These are phyloP conservation scores for Coemansia javaensis DNA, from an alignment of 192 early-diverging fungal species.

Conservation along the genomic window DNA sequence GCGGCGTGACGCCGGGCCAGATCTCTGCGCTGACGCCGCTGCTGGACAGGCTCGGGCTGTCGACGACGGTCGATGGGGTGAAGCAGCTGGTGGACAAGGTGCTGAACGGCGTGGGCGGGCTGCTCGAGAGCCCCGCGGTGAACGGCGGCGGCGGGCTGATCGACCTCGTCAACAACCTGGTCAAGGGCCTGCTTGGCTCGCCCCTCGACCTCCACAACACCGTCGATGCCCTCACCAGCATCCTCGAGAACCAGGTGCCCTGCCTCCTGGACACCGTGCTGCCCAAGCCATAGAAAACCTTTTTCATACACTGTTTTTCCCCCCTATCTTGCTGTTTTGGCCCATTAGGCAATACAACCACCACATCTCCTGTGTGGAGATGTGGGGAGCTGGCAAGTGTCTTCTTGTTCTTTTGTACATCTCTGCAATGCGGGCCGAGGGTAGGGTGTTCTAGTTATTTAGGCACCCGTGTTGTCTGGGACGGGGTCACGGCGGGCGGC, in stretches of 20 bases:
- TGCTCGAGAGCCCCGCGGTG: slow-evolving; percentile 29
- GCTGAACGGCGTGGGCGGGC: slow-evolving; percentile 16
- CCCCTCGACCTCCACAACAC: slow-evolving; percentile 35
- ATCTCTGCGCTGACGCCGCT: slow-evolving; percentile 44
- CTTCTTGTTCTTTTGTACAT: too few species aligned
- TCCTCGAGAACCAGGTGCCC: slow-evolving; percentile 41
- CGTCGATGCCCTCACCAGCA: slow-evolving; percentile 26
- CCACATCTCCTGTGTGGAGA: too few species aligned
- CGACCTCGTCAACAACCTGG: slow-evolving; percentile 33
- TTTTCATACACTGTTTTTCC: neutral
- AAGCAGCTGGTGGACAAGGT: slow-evolving; percentile 45
- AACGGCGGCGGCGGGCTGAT: slow-evolving; percentile 29
- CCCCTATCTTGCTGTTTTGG: neutral
- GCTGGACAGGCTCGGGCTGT: slow-evolving; percentile 41
- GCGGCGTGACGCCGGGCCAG: slow-evolving; percentile 33
- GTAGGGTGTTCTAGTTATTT: too few species aligned
- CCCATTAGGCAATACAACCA: neutral
- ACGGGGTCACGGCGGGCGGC: too few species aligned
- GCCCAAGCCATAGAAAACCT: slow-evolving; percentile 27
- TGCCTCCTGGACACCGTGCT: slow-evolving; percentile 40
- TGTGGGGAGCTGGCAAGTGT: too few species aligned
- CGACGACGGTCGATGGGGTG: slow-evolving; percentile 37
- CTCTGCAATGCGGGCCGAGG: too few species aligned
- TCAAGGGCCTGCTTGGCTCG: slow-evolving; percentile 30
- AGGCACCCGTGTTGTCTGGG: too few species aligned